These are phyloP conservation scores for Zymoseptoria ardabiliae DNA, from an alignment of 2,329 filamentous ascomycete genomes.

Conservation along the genomic window DNA sequence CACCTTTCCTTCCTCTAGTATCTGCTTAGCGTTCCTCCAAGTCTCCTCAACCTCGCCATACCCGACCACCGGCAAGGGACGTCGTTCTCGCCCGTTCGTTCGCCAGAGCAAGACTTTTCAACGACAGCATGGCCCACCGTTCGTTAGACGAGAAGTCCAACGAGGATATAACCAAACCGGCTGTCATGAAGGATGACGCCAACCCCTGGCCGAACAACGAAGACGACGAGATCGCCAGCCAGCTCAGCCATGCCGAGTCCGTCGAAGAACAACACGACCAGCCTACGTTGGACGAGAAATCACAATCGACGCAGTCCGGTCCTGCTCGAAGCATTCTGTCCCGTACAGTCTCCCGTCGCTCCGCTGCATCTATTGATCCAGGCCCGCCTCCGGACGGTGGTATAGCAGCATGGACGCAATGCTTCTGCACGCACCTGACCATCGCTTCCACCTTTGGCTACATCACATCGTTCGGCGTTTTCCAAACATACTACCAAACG, in stretches of 20 bases:
- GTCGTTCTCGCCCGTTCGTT: not conserved
- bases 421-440: constrained; percentile 22
- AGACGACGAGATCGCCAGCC: constrained; percentile 16
- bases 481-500: constrained; percentile 40
- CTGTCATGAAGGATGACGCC: not conserved
- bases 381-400: constrained; percentile 40
- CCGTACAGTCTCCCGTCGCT: constrained; percentile 21
- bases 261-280: constrained; percentile 10
- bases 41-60: not conserved
- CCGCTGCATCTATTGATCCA: constrained; percentile 22
- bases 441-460: constrained; percentile 29
- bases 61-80: too few relatives aligned
- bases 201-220: constrained; percentile 15
- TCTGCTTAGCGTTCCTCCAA: not conserved
- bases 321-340: constrained; percentile 7
- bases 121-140: not conserved
- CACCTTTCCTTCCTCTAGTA: not conserved
- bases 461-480: constrained; percentile 30
- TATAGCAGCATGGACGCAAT: constrained; percentile 29
- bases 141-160: not conserved
- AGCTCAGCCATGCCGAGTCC: not conserved
- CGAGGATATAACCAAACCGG: not conserved
- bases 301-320: constrained; percentile 1
- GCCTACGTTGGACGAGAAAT: not conserved
- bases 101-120: not conserved